phyloP scores from a whole-genome alignment of 2,329 filamentous ascomycete species.

The Chlorencoelia australis region DNA sequence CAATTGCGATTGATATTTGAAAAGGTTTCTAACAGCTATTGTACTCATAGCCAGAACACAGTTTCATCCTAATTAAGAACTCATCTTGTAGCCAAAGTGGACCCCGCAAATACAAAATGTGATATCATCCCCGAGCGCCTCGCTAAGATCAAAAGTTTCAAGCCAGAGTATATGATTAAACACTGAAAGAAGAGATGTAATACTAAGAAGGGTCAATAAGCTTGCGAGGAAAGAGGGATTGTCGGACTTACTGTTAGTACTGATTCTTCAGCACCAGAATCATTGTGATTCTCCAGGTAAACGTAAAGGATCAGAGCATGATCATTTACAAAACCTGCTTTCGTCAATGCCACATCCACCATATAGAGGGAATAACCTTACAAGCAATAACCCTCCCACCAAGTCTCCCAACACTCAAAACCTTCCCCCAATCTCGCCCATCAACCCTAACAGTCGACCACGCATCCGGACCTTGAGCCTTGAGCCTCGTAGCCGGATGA shows the following conservation, averaged over 20 bases:
- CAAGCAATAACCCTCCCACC: conserved; percentile 91
- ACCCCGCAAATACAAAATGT: conserved; percentile 2
- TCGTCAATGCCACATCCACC: conserved; percentile 9
- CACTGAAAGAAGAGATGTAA: conserved; percentile 47
- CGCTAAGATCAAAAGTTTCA: conserved; percentile 11
- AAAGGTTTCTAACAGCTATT: no score
- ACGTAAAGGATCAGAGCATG: conserved; percentile 77
- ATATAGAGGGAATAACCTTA: conserved; percentile 29
- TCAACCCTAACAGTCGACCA: conserved; percentile 91
- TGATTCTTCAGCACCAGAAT: conserved; percentile 52
- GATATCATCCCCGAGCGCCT: conserved; percentile 15
- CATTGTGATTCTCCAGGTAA: conserved; percentile 64
- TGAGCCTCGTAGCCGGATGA: conserved; percentile 74
- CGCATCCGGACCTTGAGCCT: conserved; percentile 62
- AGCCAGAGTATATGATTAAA: conserved; percentile 9
- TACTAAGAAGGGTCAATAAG: conserved; percentile 33
- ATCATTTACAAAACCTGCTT: conserved; percentile 58
- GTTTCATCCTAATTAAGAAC: no score
- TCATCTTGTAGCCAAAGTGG: no score
- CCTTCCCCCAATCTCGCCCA: conserved; percentile 85
- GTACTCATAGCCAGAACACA: no score
- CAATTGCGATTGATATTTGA: no score
- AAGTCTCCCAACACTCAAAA: conserved; percentile 83
- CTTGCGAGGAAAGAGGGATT: not conserved
- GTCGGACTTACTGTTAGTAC: conserved; percentile 57